Evolutionary conservation across 495 filamentous ascomycete species (phyloP).

Genomic region (Saxophila tyrrhenica): DNA sequence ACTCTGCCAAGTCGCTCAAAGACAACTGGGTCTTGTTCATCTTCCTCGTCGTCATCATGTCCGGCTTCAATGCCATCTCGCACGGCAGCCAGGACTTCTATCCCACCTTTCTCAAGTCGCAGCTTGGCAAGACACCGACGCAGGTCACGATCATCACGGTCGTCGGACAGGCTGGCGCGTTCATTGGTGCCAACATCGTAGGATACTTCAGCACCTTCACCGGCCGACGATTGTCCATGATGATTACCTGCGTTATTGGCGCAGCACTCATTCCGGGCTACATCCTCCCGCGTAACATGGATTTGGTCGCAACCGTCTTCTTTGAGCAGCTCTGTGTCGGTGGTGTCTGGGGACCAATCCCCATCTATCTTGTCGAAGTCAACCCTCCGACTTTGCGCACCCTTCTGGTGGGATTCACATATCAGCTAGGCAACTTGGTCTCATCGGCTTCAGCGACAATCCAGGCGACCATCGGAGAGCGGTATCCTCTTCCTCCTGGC

Average conservation of each 20-base stretch:
- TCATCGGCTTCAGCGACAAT: slow-evolving; percentile 33
- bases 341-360: slow-evolving; percentile 28
- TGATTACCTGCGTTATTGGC: slow-evolving; percentile 27
- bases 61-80: slow-evolving; percentile 31
- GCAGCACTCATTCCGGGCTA: slow-evolving; percentile 29
- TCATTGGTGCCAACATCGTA: slow-evolving; percentile 27
- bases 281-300: slow-evolving; percentile 25
- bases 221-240: slow-evolving; percentile 31
- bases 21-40: slow-evolving; percentile 34
- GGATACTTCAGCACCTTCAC: slow-evolving; percentile 32
- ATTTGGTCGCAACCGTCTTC: slow-evolving; percentile 27
- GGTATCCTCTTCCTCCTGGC: slow-evolving; percentile 25
- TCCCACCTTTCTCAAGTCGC: slow-evolving; percentile 33
- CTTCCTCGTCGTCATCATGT: slow-evolving; percentile 36
- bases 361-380: slow-evolving; percentile 31
- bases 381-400: slow-evolving; percentile 27
- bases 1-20: too few species aligned
- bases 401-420: slow-evolving; percentile 29
- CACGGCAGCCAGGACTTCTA: slow-evolving; percentile 39
- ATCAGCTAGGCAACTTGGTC: slow-evolving; percentile 32
- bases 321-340: slow-evolving; percentile 32
- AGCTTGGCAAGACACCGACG: slow-evolving; percentile 26
- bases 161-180: slow-evolving; percentile 28
- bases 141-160: slow-evolving; percentile 32
- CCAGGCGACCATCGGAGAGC: slow-evolving; percentile 30